A percentile compares a stretch with the other conserved stretches of the same genome.
Evolutionary conservation across 495 filamentous ascomycete genomes (phyloP).

Genomic region (Neurospora pannonica): DNA sequence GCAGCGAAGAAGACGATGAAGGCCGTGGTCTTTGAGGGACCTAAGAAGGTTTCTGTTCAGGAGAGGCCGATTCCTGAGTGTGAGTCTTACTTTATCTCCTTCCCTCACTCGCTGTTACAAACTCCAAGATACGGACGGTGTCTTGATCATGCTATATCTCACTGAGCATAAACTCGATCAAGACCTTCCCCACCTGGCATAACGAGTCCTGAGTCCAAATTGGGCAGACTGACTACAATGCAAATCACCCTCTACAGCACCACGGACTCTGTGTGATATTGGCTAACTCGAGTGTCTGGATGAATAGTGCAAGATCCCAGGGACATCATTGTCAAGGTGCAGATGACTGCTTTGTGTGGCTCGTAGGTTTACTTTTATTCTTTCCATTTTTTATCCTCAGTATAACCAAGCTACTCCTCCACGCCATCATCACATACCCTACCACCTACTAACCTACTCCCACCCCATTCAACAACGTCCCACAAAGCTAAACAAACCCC

Average conservation of each 20-base stretch:
- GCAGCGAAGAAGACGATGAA: conserved; percentile 41
- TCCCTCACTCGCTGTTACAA: not conserved
- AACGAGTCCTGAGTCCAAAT: not conserved
- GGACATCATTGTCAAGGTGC: conserved; percentile 80
- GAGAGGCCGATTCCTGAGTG: conserved; percentile 53
- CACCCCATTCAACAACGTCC: too few species aligned
- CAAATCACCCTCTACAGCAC: not conserved
- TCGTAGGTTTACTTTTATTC: conserved; percentile 47
- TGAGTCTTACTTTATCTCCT: conserved; percentile 10
- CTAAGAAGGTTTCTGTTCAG: conserved; percentile 50
- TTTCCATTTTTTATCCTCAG: not conserved
- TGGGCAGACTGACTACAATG: not conserved
- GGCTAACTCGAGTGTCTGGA: conserved; percentile 21
- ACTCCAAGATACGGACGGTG: too few species aligned
- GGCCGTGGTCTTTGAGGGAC: conserved; percentile 62
- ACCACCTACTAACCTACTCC: too few species aligned
- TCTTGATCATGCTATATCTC: too few species aligned
- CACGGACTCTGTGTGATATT: not conserved
- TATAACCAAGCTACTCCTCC: too few species aligned
- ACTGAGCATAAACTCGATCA: too few species aligned
- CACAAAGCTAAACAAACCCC: too few species aligned
- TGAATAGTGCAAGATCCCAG: conserved; percentile 54
- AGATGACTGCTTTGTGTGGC: conserved; percentile 80
- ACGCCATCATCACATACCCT: too few species aligned
- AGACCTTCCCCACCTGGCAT: too few species aligned